Percentiles rank a stretch among this genome's conserved stretches.
Conservation (phyloP, 225 moss, liverwort and hornwort species). For the Marchantia paleacea region DNA sequence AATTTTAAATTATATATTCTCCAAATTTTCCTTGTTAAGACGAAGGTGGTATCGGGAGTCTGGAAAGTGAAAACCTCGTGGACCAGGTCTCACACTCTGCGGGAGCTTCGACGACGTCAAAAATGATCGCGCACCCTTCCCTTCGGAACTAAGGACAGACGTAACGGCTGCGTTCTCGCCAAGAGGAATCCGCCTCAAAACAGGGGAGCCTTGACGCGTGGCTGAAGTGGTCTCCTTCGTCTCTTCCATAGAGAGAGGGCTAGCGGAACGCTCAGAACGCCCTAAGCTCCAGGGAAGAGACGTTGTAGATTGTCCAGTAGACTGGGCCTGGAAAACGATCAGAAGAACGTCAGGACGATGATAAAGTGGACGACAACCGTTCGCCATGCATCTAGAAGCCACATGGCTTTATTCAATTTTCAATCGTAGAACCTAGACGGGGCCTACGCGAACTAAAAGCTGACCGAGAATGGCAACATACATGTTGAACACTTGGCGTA, state of each 20-base stretch:
- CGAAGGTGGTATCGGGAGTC: background rate
- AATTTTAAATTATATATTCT: background rate
- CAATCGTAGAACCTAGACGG: too few relatives aligned
- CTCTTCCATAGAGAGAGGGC: background rate
- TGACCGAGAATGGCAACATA: too few relatives aligned
- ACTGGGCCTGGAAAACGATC: conserved; percentile 22
- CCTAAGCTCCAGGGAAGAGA: conserved; percentile 11
- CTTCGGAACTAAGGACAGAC: conserved; percentile 8
- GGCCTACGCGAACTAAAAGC: too few relatives aligned
- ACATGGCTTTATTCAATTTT: too few relatives aligned
- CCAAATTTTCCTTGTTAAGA: conserved; percentile 30
- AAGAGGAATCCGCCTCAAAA: conserved; percentile 26
- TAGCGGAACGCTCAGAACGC: background rate
- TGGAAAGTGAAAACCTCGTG: conserved; percentile 18
- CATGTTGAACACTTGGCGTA: too few relatives aligned
- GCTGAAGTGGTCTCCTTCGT: background rate
- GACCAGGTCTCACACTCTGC: conserved; percentile 21
- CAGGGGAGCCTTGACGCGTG: background rate
- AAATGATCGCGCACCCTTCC: conserved; percentile 27
- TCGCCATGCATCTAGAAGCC: too few relatives aligned
- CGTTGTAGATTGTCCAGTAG: conserved; percentile 19
- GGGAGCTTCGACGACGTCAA: conserved; percentile 30
- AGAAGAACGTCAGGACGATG: background rate
- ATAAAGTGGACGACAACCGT: background rate
- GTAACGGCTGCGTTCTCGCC: conserved; percentile 18